phyloP scores from a whole-genome alignment of 2,329 filamentous ascomycete species.

The Talaromyces sp. region DNA sequence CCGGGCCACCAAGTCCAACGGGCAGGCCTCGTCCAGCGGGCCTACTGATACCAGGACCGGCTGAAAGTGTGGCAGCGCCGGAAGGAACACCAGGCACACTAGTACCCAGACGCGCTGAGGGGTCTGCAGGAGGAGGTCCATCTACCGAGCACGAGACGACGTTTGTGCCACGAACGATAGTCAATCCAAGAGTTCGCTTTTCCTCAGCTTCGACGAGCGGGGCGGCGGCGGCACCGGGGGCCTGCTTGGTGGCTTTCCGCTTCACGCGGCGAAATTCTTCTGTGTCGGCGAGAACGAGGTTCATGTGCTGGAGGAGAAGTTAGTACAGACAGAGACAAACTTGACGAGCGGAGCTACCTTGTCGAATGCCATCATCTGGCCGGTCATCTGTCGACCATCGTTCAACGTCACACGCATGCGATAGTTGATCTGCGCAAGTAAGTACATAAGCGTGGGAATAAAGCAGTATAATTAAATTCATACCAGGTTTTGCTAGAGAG shows the following conservation, averaged over 20 bases:
- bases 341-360: slow-evolving; percentile 56
- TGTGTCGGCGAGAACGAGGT: slow-evolving; percentile 94
- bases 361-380: slow-evolving; percentile 97
- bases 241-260: slow-evolving; percentile 67
- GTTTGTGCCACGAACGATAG: slow-evolving; percentile 88
- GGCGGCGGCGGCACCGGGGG: slow-evolving; percentile 55
- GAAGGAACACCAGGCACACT: slow-evolving; percentile 54
- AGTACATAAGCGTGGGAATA: no score
- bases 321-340: not conserved
- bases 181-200: slow-evolving; percentile 92
- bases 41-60: slow-evolving; percentile 83
- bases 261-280: slow-evolving; percentile 95
- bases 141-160: slow-evolving; percentile 95
- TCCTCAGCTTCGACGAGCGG: slow-evolving; percentile 80
- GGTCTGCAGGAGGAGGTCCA: slow-evolving; percentile 89
- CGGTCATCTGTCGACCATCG: slow-evolving; percentile 93
- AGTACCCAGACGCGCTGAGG: slow-evolving; percentile 80
- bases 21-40: slow-evolving; percentile 82
- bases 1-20: slow-evolving; percentile 80
- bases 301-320: slow-evolving; percentile 72
- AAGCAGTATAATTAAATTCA: no score
- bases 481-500: slow-evolving; percentile 58
- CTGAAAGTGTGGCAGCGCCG: slow-evolving; percentile 61
- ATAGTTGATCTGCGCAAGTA: slow-evolving; percentile 77
- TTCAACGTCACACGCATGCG: slow-evolving; percentile 95